A percentile compares a stretch with the other conserved stretches of the same genome.
These are phyloP conservation scores for Cutaneotrichosporon sp. DNA, from an alignment of 1,284 basidiomycete genomes.

Conservation along the genomic window DNA sequence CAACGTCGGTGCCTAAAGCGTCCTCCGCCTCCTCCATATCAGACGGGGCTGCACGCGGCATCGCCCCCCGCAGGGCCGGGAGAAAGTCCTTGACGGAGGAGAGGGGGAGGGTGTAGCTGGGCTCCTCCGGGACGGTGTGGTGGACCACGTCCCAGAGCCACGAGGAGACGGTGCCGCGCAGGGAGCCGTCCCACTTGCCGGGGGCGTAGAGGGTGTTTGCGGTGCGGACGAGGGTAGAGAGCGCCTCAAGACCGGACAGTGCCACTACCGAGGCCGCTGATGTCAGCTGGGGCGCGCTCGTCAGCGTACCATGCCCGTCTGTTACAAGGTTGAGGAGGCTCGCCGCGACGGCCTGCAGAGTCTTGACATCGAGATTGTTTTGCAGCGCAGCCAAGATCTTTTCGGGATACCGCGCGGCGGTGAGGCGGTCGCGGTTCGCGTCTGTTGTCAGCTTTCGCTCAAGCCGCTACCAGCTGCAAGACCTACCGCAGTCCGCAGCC, in stretches of 20 bases:
- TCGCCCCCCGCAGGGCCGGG: not conserved
- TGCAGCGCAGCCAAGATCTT: not conserved
- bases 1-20: constrained; percentile 7
- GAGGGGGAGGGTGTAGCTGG: constrained; percentile 1
- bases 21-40: constrained; percentile 6
- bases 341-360: constrained; percentile 28
- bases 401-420: constrained; percentile 25
- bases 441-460: constrained; percentile 30
- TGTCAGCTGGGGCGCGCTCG: constrained; percentile 4
- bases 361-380: not conserved
- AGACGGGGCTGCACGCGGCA: not conserved
- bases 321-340: constrained; percentile 42
- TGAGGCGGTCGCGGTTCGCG: constrained; percentile 27
- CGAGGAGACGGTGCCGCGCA: not conserved
- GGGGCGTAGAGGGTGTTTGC: constrained; percentile 5
- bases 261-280: not conserved
- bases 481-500: constrained; percentile 38
- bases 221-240: not conserved
- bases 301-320: constrained; percentile 35
- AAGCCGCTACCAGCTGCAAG: too few species aligned
- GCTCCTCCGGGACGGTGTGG: not conserved
- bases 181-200: not conserved
- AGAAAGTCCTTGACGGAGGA: constrained; percentile 10
- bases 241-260: not conserved
- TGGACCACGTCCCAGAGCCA: constrained; percentile 12